These are phyloP conservation scores for Penicillium concentricum DNA, from an alignment of 2,329 filamentous ascomycete genomes.

Conservation along the genomic window DNA sequence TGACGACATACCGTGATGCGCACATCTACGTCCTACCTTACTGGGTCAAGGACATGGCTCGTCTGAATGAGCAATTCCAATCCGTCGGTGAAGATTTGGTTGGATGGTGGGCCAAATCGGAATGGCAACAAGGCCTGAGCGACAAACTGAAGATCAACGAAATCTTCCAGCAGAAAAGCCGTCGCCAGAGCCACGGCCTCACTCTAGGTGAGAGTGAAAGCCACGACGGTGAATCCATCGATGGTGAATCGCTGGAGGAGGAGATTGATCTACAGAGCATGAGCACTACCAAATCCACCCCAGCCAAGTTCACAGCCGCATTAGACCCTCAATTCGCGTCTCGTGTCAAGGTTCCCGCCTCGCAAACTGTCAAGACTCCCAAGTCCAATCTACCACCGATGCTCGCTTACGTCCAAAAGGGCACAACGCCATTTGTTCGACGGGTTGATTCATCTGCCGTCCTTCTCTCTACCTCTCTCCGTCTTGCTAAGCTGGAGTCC, in stretches of 20 bases:
- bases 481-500: conserved; percentile 75
- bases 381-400: conserved; percentile 51
- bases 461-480: conserved; percentile 76
- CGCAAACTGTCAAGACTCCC: conserved; percentile 3
- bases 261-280: conserved; percentile 55
- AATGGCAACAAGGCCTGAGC: conserved; percentile 79
- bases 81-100: conserved; percentile 88
- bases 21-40: conserved; percentile 93
- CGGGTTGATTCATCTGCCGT: conserved; percentile 85
- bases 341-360: conserved; percentile 26
- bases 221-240: conserved; percentile 42
- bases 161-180: conserved; percentile 54
- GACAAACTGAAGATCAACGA: conserved; percentile 73
- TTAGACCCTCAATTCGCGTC: conserved; percentile 26
- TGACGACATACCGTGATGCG: conserved; percentile 82
- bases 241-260: conserved; percentile 39
- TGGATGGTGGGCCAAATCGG: conserved; percentile 92
- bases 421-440: conserved; percentile 67
- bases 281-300: conserved; percentile 52
- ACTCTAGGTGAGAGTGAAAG: conserved; percentile 42
- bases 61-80: conserved; percentile 76
- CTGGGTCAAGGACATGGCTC: conserved; percentile 85
- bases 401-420: conserved; percentile 72
- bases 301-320: conserved; percentile 9
- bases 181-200: conserved; percentile 33